These are phyloP conservation scores for Apostasia ramifera DNA, from an alignment of 106 monocot genomes.

Conservation along the genomic window DNA sequence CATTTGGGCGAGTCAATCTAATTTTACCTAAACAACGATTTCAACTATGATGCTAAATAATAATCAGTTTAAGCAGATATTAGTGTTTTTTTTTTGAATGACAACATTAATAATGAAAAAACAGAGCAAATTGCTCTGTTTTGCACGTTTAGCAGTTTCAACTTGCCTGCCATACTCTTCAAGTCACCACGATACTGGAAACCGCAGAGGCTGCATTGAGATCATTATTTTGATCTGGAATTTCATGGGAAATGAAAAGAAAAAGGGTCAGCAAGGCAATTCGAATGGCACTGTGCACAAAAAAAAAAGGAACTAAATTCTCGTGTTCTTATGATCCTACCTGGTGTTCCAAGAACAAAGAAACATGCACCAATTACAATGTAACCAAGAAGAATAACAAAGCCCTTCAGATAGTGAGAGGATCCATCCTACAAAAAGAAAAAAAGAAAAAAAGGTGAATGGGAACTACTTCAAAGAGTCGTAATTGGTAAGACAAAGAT, in stretches of 20 bases:
- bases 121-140: too few species aligned
- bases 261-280: not conserved
- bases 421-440: constrained; percentile 48
- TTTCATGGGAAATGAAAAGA: not conserved
- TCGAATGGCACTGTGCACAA: not conserved
- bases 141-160: too few species aligned
- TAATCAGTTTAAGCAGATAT: too few species aligned
- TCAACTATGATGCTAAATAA: too few species aligned
- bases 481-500: too few species aligned
- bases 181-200: not conserved
- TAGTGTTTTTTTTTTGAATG: too few species aligned
- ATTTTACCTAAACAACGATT: too few species aligned
- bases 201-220: not conserved
- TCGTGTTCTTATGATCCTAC: constrained; percentile 7
- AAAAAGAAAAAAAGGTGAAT: not conserved
- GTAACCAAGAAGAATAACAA: constrained; percentile 55
- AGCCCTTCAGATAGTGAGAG: constrained; percentile 69
- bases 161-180: not conserved
- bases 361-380: constrained; percentile 55
- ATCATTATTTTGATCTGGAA: constrained; percentile 4
- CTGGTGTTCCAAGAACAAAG: constrained; percentile 40
- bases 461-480: too few species aligned
- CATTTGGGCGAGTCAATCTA: too few species aligned
- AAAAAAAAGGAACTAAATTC: not conserved
- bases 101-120: too few species aligned